Percentiles rank a stretch among this genome's conserved stretches.
Evolutionary conservation across 129 eudicot genomes (phyloP).

Genomic region (Solidago caesia): DNA sequence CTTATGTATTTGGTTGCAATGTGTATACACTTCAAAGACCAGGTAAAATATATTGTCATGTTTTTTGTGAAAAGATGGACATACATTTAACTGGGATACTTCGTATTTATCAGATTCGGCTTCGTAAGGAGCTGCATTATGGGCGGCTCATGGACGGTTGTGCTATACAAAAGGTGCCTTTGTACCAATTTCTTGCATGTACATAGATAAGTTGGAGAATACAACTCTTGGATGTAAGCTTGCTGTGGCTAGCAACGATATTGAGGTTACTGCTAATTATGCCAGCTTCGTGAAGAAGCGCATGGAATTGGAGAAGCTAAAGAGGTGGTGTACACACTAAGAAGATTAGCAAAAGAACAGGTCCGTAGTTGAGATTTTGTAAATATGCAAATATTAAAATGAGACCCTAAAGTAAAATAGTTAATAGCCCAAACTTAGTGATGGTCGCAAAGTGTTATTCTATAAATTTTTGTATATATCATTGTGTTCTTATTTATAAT

Average conservation of each 20-base stretch:
- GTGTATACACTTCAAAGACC: conserved; percentile 63
- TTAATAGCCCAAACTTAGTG: too few species aligned
- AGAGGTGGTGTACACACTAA: too few species aligned
- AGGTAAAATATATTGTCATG: conserved; percentile 31
- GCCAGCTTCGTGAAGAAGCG: conserved; percentile 56
- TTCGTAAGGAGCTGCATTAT: conserved; percentile 65
- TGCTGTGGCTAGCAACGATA: conserved; percentile 45
- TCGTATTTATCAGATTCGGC: conserved; percentile 59
- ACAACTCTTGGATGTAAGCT: conserved; percentile 63
- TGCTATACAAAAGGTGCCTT: conserved; percentile 53
- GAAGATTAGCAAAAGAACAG: too few species aligned
- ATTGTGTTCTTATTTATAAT: too few species aligned
- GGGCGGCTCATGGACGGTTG: conserved; percentile 84
- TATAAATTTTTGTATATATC: too few species aligned
- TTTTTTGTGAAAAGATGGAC: background rate
- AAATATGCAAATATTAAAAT: too few species aligned
- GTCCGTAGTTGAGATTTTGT: too few species aligned
- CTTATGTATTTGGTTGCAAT: too few species aligned
- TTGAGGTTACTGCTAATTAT: conserved; percentile 44
- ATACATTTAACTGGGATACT: background rate
- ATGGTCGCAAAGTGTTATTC: too few species aligned
- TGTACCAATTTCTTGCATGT: conserved; percentile 51
- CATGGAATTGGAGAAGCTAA: conserved; percentile 65
- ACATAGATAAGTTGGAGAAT: conserved; percentile 40
- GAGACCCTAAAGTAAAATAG: too few species aligned